Base-by-base conservation (phyloP, 140 eudicot species). In the Oenanthe javanica region DNA sequence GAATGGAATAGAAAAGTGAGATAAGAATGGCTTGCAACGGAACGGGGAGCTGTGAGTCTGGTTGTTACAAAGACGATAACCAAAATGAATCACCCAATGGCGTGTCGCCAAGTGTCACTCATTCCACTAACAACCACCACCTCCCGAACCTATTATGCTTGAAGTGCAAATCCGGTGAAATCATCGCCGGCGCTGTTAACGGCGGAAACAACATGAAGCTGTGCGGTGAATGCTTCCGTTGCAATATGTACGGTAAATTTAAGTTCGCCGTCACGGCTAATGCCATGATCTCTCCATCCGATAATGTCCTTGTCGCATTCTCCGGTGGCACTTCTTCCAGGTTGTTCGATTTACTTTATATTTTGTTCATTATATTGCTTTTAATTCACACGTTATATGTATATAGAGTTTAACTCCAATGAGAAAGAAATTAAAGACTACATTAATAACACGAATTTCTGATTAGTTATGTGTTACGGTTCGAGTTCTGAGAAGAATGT, bases 281-380 rank as follows among this genome's bases (percentile, higher is more conserved):
- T 77, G 99, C 87, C 77, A 87, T 92, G 99, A 95, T 95, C 86
- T 80, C 92, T 10, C 95, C 99, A 0, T 66, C 93, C 18, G 99
- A 95, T 85, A 95, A 90, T 31, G 92, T 95, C 54, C 97, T 95
- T 19, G 93, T 95, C 5, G 99, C 97, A 8, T 95, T 95, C 88
- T 95, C 99, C 19, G 99, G 96, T 74, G 99, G 97, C 25, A 47
- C 93, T 72, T 85, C 96, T 14, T 95, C 99, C 47, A 90, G 99
- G 99, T 95, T 54, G 23, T 40, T 74, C 12, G 0, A 46, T 46
- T 7, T 45, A 2, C 2, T 9, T 6, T 8, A 2, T 4, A 1
- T 13, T 67, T 36, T 25, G 21, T 31, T 67, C 46, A 66, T 67
- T 12, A 4, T 67, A 36, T 67, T 67, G 19, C 21, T 31, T 13